A percentile compares a stretch with the other conserved stretches of the same genome.
These are phyloP conservation scores for Craterostigma plantagineum DNA, from an alignment of 257 asterid genomes.

Conservation along the genomic window DNA sequence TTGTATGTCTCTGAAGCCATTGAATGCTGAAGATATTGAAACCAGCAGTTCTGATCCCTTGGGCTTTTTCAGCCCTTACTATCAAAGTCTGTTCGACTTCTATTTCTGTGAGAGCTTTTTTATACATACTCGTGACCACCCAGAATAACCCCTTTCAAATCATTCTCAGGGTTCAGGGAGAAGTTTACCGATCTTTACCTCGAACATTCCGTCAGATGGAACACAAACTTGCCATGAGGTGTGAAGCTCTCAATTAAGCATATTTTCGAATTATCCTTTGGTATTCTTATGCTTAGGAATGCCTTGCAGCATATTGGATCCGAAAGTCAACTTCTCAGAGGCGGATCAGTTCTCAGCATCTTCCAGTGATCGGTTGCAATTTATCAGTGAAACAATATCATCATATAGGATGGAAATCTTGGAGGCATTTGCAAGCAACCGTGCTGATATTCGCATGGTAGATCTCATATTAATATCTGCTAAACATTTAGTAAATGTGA, in stretches of 20 bases:
- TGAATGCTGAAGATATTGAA: too few species aligned
- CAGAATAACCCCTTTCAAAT: constrained; percentile 6
- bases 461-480: constrained; percentile 4
- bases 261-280: neutral
- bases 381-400: constrained; percentile 26
- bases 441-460: constrained; percentile 51
- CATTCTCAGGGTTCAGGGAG: constrained; percentile 40
- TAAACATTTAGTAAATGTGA: neutral
- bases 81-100: constrained; percentile 32
- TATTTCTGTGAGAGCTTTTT: neutral
- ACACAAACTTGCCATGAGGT: constrained; percentile 97
- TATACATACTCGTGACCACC: neutral
- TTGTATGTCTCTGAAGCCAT: constrained; percentile 77
- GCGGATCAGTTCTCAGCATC: constrained; percentile 20
- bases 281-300: neutral
- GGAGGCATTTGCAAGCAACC: constrained; percentile 68
- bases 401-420: constrained; percentile 47
- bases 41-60: constrained; percentile 41
- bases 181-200: constrained; percentile 34
- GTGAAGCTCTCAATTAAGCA: constrained; percentile 11
- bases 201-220: constrained; percentile 58
- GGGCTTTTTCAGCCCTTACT: constrained; percentile 58
- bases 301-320: constrained; percentile 73
- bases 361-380: constrained; percentile 25
- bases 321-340: constrained; percentile 51